Percentiles rank a stretch among this genome's conserved stretches.
Evolutionary conservation across 257 asterid species (phyloP).

Genomic region (Dorcoceras hygrometricum): DNA sequence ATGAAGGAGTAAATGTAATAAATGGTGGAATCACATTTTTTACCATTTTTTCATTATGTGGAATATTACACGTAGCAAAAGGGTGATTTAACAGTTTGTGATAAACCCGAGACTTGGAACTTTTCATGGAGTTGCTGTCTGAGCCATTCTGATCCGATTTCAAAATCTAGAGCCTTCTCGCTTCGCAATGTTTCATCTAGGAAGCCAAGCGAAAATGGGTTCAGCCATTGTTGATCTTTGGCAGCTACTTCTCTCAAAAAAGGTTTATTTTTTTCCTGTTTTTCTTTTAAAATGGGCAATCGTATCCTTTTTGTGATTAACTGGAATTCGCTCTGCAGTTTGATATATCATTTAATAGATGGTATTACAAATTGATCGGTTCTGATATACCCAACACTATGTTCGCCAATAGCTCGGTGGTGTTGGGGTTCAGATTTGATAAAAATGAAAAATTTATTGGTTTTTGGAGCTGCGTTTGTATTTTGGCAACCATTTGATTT

Average conservation of each 20-base stretch:
- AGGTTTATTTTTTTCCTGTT: conserved; percentile 37
- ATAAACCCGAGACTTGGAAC: too few species aligned
- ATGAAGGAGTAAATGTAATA: too few species aligned
- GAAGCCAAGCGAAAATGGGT: conserved; percentile 27
- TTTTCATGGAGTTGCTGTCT: neutral
- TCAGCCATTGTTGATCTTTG: conserved; percentile 38
- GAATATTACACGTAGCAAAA: too few species aligned
- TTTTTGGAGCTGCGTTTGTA: conserved; percentile 14
- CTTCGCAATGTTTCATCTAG: neutral
- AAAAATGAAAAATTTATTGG: neutral
- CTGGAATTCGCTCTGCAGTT: conserved; percentile 1
- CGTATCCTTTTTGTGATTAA: conserved; percentile 4
- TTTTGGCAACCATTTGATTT: neutral
- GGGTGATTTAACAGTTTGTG: too few species aligned
- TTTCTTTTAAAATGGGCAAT: neutral
- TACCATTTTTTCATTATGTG: too few species aligned
- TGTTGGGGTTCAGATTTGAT: neutral
- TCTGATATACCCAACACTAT: neutral
- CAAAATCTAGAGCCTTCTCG: neutral
- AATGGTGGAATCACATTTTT: too few species aligned
- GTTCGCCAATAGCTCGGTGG: neutral
- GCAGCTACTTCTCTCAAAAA: conserved; percentile 29
- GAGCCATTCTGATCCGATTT: neutral
- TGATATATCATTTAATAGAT: neutral
- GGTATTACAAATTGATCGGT: conserved; percentile 12